Evolutionary conservation across 306 rosid genomes (phyloP).

Genomic region (Castanopsis chinensis): DNA sequence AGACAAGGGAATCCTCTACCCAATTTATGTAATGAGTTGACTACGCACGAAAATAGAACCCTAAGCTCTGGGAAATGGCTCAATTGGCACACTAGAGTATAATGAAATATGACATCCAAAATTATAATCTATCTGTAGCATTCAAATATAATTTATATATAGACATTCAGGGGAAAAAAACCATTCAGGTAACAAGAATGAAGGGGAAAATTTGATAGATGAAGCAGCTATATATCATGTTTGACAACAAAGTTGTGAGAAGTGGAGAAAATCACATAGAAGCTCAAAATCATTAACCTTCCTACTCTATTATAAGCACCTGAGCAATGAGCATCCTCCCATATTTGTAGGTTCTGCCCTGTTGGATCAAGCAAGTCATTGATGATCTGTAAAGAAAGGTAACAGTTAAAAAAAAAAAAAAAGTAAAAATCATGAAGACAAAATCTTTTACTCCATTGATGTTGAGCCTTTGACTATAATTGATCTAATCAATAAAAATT

Average conservation of each 20-base stretch:
- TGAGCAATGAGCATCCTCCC: slow-evolving; percentile 66
- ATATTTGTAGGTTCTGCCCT: slow-evolving; percentile 75
- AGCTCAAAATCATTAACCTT: not conserved
- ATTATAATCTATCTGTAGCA: not conserved
- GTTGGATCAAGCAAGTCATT: slow-evolving; percentile 76
- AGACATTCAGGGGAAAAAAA: not conserved
- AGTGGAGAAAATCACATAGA: not conserved
- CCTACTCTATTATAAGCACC: slow-evolving; percentile 42
- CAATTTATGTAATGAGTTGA: not conserved
- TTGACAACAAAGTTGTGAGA: not conserved
- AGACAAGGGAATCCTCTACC: not conserved
- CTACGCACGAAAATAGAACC: not conserved
- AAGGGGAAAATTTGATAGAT: not conserved
- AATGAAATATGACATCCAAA: not conserved
- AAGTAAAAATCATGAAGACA: not conserved
- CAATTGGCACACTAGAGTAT: not conserved
- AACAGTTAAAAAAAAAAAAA: not conserved
- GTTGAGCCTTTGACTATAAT: not conserved
- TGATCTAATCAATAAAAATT: not conserved
- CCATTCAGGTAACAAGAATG: not conserved
- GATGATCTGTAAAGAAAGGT: slow-evolving; percentile 56
- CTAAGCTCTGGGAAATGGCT: not conserved
- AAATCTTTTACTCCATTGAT: not conserved
- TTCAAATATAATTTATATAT: not conserved
- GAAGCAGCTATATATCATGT: not conserved